Conservation (phyloP, 345 rosid species). For the Microcos paniculata region DNA sequence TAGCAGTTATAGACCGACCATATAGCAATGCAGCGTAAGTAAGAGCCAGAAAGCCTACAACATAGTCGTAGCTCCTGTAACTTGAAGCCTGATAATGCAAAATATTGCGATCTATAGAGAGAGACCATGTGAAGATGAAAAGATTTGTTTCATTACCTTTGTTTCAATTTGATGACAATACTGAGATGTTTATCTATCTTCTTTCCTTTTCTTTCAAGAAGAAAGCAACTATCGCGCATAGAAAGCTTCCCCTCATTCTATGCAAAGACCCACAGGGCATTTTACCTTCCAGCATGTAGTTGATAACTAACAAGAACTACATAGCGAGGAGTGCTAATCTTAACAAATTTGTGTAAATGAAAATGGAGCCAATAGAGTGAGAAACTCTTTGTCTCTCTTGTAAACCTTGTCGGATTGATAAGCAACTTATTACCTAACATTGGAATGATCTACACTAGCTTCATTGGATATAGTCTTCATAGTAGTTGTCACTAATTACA, state of each 20-base stretch:
- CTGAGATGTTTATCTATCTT: constrained; percentile 9
- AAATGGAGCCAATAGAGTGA: constrained; percentile 40
- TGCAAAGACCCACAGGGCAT: constrained; percentile 16
- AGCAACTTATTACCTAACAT: constrained; percentile 20
- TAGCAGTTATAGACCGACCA: too few relatives aligned
- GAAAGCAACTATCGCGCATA: constrained; percentile 22
- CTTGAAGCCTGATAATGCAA: neutral
- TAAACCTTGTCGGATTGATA: constrained; percentile 10
- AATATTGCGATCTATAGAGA: neutral
- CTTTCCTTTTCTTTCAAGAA: constrained; percentile 28
- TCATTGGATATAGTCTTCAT: constrained; percentile 79
- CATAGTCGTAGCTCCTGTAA: neutral
- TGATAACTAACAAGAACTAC: constrained; percentile 9
- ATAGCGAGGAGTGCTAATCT: constrained; percentile 7
- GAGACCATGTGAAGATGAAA: neutral
- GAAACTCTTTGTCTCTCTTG: constrained; percentile 37
- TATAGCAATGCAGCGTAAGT: too few relatives aligned
- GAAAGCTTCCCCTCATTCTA: constrained; percentile 7
- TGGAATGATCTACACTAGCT: constrained; percentile 13
- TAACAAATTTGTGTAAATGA: constrained; percentile 21
- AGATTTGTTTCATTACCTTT: constrained; percentile 15
- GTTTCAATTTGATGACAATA: constrained; percentile 23
- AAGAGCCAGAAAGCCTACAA: too few relatives aligned
- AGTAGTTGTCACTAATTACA: constrained; percentile 89
- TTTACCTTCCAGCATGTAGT: constrained; percentile 12